A percentile compares a stretch with the other conserved stretches of the same genome.
These are phyloP conservation scores for Coleophoma eucalyptorum DNA, from an alignment of 2,329 filamentous ascomycete species.

Conservation along the genomic window DNA sequence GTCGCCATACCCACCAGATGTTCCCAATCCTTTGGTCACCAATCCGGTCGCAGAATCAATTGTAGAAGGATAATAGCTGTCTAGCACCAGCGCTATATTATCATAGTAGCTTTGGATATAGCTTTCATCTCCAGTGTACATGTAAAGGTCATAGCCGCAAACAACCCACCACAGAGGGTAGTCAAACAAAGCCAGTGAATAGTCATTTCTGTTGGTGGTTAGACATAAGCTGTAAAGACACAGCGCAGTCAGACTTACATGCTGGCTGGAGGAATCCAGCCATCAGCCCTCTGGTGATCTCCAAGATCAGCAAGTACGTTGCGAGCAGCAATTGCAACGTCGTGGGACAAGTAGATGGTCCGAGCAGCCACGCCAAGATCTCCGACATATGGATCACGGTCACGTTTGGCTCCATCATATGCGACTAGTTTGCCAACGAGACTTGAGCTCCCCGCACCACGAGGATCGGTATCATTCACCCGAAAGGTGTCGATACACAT, in stretches of 20 bases:
- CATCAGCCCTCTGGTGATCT: conserved; percentile 43
- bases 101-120: conserved; percentile 39
- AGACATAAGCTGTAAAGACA: neutral
- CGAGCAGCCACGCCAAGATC: conserved; percentile 45
- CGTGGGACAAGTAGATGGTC: conserved; percentile 44
- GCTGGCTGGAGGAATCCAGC: conserved; percentile 50
- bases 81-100: conserved; percentile 35
- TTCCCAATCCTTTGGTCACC: conserved; percentile 35
- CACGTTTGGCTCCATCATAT: conserved; percentile 47
- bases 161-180: conserved; percentile 51
- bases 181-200: conserved; percentile 44
- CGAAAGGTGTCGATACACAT: conserved; percentile 42
- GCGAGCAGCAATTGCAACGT: conserved; percentile 33
- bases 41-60: conserved; percentile 35
- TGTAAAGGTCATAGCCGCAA: conserved; percentile 41
- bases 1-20: conserved; percentile 39
- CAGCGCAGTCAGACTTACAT: conserved; percentile 32
- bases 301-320: conserved; percentile 48
- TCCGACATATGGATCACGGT: conserved; percentile 49
- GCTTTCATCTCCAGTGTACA: conserved; percentile 43
- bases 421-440: conserved; percentile 43
- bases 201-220: conserved; percentile 31
- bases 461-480: conserved; percentile 44
- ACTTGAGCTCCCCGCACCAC: conserved; percentile 36
- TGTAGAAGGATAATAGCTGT: conserved; percentile 40